Evolutionary conservation across 1,139 yeast species (phyloP).

Genomic region (Debaryomycetaceae sp.): DNA sequence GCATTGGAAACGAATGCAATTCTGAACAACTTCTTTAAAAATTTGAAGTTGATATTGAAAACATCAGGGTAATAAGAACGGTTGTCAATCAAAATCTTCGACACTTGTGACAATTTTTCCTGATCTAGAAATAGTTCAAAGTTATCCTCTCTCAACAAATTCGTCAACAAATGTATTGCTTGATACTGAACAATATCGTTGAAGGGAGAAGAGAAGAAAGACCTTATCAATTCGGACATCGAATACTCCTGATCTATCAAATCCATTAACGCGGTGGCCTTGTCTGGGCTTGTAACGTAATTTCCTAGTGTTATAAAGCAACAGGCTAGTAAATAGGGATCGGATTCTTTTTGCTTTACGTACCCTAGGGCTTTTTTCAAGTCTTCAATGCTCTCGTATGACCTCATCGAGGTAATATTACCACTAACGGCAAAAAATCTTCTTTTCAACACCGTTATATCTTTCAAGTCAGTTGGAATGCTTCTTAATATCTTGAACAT

Average conservation of each 20-base stretch:
- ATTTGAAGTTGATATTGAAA: constrained; percentile 22
- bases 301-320: constrained; percentile 36
- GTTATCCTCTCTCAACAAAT: constrained; percentile 15
- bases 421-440: constrained; percentile 37
- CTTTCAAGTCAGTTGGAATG: constrained; percentile 7
- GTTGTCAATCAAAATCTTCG: constrained; percentile 34
- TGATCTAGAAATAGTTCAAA: neutral
- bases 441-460: constrained; percentile 16
- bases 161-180: constrained; percentile 34
- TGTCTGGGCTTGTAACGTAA: constrained; percentile 20
- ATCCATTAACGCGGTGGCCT: constrained; percentile 12
- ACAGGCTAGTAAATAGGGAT: constrained; percentile 29
- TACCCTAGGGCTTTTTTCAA: constrained; percentile 7
- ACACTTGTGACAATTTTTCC: constrained; percentile 14
- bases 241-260: constrained; percentile 9
- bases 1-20: constrained; percentile 7
- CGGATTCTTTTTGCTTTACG: constrained; percentile 7
- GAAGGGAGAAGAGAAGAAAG: constrained; percentile 20
- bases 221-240: constrained; percentile 14
- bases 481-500: constrained; percentile 6
- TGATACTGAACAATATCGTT: constrained; percentile 40
- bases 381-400: constrained; percentile 15
- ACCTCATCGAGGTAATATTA: constrained; percentile 29
- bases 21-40: constrained; percentile 27
- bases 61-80: constrained; percentile 36